These are phyloP conservation scores for Pseudocercospora cruenta DNA, from an alignment of 2,329 filamentous ascomycete species.

Conservation along the genomic window DNA sequence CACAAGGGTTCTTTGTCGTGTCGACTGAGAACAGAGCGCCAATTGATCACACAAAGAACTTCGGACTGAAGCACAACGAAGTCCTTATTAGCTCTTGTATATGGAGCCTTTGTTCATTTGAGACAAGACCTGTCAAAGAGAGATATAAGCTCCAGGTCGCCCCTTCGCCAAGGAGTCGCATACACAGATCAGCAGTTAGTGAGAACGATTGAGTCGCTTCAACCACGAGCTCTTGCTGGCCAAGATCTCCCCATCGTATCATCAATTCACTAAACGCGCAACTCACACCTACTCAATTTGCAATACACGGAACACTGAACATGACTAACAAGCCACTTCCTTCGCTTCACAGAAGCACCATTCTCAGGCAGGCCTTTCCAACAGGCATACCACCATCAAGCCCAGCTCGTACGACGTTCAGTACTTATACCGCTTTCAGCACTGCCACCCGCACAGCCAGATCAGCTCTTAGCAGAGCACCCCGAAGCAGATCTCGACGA, in stretches of 20 bases:
- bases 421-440: background rate
- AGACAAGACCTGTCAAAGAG: background rate
- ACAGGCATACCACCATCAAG: background rate
- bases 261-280: background rate
- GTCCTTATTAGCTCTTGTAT: background rate
- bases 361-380: background rate
- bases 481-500: background rate
- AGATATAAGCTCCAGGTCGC: background rate
- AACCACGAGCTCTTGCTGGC: conserved; percentile 7
- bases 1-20: background rate
- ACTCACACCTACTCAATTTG: background rate
- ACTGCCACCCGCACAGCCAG: background rate
- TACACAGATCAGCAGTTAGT: background rate
- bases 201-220: background rate
- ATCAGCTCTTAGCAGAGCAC: background rate
- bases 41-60: background rate
- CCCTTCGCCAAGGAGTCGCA: background rate
- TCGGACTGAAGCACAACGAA: background rate
- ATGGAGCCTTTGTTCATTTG: background rate
- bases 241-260: background rate
- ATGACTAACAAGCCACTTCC: conserved; percentile 7
- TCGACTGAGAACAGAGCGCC: background rate
- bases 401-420: background rate
- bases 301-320: background rate
- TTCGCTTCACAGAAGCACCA: background rate